Evolutionary conservation across 257 asterid genomes (phyloP).

Genomic region (Gardenia jasminoides): DNA sequence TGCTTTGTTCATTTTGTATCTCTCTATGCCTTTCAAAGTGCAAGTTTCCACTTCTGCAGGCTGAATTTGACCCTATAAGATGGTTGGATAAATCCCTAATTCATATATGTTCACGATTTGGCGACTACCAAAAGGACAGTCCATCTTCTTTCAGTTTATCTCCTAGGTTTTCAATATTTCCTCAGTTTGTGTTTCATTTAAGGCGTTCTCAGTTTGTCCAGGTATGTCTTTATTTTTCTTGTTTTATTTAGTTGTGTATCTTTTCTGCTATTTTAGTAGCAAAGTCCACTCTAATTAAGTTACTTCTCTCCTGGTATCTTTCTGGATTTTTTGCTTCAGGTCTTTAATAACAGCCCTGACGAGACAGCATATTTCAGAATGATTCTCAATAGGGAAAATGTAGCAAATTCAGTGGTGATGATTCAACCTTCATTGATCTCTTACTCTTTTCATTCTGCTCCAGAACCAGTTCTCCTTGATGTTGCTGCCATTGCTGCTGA

Average conservation of each 20-base stretch:
- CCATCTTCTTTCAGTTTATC: conserved; percentile 91
- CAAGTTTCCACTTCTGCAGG: conserved; percentile 47
- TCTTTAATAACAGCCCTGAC: conserved; percentile 96
- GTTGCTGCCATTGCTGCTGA: conserved; percentile 92
- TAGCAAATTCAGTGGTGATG: conserved; percentile 94
- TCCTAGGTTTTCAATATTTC: conserved; percentile 88
- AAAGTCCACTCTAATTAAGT: not conserved
- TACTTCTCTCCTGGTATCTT: not conserved
- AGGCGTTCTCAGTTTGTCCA: conserved; percentile 97
- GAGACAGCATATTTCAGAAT: conserved; percentile 96
- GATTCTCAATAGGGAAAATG: conserved; percentile 88
- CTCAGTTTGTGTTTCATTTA: conserved; percentile 90
- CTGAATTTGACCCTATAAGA: conserved; percentile 97
- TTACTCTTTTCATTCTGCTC: conserved; percentile 87
- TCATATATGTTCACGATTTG: conserved; percentile 89
- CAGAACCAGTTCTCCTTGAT: conserved; percentile 95
- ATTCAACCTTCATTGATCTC: conserved; percentile 97
- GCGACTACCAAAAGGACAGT: conserved; percentile 91
- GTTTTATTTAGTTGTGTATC: conserved; percentile 4
- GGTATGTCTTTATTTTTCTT: conserved; percentile 40
- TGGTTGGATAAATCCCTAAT: conserved; percentile 98
- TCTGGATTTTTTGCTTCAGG: conserved; percentile 51
- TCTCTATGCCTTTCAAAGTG: not conserved
- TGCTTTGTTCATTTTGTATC: not conserved
- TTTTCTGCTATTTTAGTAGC: not conserved